These are phyloP conservation scores for Micractinium conductrix DNA, from an alignment of 139 green algal genomes.

Conservation along the genomic window DNA sequence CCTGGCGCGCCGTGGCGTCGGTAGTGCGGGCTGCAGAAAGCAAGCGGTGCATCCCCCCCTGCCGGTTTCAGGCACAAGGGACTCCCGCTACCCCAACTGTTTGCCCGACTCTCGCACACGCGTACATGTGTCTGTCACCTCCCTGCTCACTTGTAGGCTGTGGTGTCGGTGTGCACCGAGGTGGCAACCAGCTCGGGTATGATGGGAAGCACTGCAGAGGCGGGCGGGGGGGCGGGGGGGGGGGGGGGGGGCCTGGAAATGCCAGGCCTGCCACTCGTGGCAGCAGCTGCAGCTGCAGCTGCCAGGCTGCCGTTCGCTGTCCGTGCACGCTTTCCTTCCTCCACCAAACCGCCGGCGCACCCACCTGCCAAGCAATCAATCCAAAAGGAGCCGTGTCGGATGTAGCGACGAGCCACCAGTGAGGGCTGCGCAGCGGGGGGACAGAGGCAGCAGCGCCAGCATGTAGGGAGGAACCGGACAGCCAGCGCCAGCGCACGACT, in stretches of 20 bases:
- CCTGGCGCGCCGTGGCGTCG: too few species aligned
- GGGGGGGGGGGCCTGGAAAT: background rate
- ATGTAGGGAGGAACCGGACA: too few species aligned
- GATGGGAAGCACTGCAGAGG: conserved; percentile 26
- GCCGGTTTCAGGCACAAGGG: too few species aligned
- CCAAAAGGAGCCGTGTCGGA: conserved; percentile 18
- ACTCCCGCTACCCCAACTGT: too few species aligned
- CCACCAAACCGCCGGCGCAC: background rate
- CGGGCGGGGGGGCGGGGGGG: background rate
- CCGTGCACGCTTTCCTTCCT: background rate
- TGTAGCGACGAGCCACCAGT: conserved; percentile 31
- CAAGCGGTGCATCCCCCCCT: too few species aligned
- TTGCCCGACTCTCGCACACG: too few species aligned
- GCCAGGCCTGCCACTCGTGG: background rate
- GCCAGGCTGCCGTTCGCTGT: too few species aligned
- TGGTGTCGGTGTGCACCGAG: background rate
- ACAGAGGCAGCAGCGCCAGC: too few species aligned
- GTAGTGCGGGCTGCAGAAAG: too few species aligned
- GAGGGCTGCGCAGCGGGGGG: too few species aligned
- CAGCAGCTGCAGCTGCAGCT: background rate
- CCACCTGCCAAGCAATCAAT: conserved; percentile 22
- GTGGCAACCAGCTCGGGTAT: conserved; percentile 13
- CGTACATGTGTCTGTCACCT: too few species aligned
- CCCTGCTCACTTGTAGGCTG: conserved; percentile 14
- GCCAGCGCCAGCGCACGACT: too few species aligned